Conservation (phyloP, 106 monocot species). For the Dioscorea alata region DNA sequence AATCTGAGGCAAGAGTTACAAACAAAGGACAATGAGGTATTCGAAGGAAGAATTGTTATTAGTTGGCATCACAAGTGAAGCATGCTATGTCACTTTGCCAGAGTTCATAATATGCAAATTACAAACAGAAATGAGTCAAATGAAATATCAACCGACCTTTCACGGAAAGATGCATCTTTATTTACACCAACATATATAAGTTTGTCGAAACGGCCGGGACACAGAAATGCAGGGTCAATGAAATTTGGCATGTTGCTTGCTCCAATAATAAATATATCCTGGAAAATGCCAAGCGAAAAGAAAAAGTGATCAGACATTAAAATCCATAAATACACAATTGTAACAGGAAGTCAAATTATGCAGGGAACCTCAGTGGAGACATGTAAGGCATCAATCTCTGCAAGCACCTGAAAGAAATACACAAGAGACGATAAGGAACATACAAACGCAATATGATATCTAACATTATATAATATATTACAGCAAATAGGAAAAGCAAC, state of each 20-base stretch:
- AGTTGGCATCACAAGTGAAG: too few relatives aligned
- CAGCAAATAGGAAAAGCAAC: background rate
- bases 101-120: too few relatives aligned
- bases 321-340: background rate
- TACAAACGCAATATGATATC: too few relatives aligned
- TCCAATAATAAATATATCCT: slow-evolving; percentile 97
- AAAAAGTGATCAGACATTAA: background rate
- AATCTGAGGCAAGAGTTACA: too few relatives aligned
- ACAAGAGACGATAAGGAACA: too few relatives aligned
- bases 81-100: too few relatives aligned
- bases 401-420: slow-evolving; percentile 59
- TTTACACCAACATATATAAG: slow-evolving; percentile 93
- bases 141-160: slow-evolving; percentile 44
- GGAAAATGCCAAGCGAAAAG: background rate
- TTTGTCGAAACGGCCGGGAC: slow-evolving; percentile 92
- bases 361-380: slow-evolving; percentile 64
- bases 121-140: background rate
- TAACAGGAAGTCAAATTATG: background rate
- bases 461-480: too few relatives aligned
- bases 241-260: slow-evolving; percentile 95
- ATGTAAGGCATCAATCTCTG: slow-evolving; percentile 88
- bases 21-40: too few relatives aligned
- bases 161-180: slow-evolving; percentile 66
- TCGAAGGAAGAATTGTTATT: too few relatives aligned
- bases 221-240: slow-evolving; percentile 85